These are phyloP conservation scores for Mrakia frigida DNA, from an alignment of 768 basidiomycete species.

Conservation along the genomic window DNA sequence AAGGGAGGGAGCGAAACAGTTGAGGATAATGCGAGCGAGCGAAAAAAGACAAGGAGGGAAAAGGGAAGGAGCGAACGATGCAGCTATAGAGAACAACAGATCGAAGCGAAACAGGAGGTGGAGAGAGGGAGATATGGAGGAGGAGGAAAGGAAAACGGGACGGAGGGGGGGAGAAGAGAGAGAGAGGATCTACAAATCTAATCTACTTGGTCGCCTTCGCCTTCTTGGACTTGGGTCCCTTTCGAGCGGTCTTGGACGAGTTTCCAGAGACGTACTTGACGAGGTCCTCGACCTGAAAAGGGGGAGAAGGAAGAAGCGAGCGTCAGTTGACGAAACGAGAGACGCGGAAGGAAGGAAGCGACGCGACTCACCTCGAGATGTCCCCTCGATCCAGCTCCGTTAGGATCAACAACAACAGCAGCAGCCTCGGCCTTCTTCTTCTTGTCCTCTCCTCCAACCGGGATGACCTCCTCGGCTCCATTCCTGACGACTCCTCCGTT, in stretches of 20 bases:
- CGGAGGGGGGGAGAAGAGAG: neutral
- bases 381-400: conserved; percentile 24
- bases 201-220: neutral
- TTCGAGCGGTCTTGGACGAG: conserved; percentile 3
- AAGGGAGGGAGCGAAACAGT: too few relatives aligned
- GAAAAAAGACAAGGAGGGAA: too few relatives aligned
- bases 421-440: neutral
- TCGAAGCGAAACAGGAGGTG: neutral
- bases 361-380: conserved; percentile 31
- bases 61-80: neutral
- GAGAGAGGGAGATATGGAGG: neutral
- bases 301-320: neutral
- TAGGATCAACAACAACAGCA: neutral
- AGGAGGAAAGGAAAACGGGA: neutral
- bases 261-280: conserved; percentile 44
- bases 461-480: neutral
- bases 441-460: neutral
- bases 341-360: neutral
- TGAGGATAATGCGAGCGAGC: too few relatives aligned
- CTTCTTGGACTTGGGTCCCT: conserved; percentile 20
- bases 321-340: neutral
- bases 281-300: conserved; percentile 47
- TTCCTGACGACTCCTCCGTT: neutral
- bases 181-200: neutral
- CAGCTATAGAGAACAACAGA: neutral